phyloP scores from a whole-genome alignment of 2,329 filamentous ascomycete species.

The Colletotrichum viniferum region DNA sequence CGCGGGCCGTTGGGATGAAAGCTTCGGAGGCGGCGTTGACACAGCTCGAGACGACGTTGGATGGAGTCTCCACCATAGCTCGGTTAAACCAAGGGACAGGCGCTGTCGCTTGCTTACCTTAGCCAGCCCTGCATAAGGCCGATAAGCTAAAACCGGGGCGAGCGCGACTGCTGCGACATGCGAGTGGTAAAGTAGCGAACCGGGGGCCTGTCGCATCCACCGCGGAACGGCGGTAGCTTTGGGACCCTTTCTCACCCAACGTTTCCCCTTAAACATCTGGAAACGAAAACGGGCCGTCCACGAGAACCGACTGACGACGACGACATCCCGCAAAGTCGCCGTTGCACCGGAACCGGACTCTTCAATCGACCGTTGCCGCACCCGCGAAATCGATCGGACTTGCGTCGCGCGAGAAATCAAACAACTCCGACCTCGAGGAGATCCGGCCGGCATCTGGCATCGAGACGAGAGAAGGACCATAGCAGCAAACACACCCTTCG shows the following conservation, averaged over 20 bases:
- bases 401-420: background rate
- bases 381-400: background rate
- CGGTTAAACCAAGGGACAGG: conserved; percentile 1
- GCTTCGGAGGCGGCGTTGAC: background rate
- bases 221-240: conserved; percentile 17
- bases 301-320: conserved; percentile 1
- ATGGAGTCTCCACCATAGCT: background rate
- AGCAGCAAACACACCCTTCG: background rate
- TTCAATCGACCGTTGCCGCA: background rate
- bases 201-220: conserved; percentile 4
- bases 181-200: background rate
- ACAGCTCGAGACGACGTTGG: background rate
- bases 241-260: background rate
- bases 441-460: background rate
- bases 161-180: background rate
- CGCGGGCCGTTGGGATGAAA: background rate
- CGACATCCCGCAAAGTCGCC: background rate
- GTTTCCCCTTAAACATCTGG: conserved; percentile 16
- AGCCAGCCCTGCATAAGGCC: background rate
- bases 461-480: background rate
- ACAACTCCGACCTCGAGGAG: background rate
- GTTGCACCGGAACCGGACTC: background rate
- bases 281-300: conserved; percentile 1
- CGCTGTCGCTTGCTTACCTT: conserved; percentile 16
- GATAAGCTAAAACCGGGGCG: conserved; percentile 9